Evolutionary conservation across 768 basidiomycete genomes (phyloP).

Genomic region (Trametes maxima): DNA sequence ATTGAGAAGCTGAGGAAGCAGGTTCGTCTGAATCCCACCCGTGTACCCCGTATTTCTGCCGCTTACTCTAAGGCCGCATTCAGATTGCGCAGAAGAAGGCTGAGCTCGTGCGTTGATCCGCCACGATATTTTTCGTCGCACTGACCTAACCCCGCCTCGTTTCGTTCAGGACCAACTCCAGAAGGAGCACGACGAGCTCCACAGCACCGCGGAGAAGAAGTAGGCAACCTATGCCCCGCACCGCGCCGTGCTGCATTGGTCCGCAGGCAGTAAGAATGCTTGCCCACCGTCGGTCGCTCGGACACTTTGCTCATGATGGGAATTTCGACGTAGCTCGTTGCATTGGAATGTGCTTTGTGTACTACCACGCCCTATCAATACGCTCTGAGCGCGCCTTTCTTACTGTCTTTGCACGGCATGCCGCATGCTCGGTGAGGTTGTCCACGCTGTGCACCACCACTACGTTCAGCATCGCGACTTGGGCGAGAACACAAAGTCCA

Average conservation of each 20-base stretch:
- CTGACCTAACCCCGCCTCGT: background rate
- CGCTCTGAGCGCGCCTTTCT: background rate
- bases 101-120: constrained; percentile 33
- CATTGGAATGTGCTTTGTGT: constrained; percentile 8
- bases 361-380: background rate
- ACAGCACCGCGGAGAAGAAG: constrained; percentile 14
- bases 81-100: constrained; percentile 37
- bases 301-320: background rate
- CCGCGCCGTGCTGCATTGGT: background rate
- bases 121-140: background rate
- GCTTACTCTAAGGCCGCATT: background rate
- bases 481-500: too few relatives aligned
- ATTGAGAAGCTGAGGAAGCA: constrained; percentile 59
- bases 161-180: constrained; percentile 35
- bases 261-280: background rate
- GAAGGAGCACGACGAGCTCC: constrained; percentile 31
- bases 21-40: constrained; percentile 40
- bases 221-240: background rate
- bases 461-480: background rate
- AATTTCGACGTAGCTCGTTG: constrained; percentile 2
- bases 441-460: background rate
- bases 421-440: background rate
- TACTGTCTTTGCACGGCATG: background rate
- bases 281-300: background rate
- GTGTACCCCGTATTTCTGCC: background rate